phyloP scores from a whole-genome alignment of 1,284 basidiomycete genomes.

The Sporisorium graminicola region DNA sequence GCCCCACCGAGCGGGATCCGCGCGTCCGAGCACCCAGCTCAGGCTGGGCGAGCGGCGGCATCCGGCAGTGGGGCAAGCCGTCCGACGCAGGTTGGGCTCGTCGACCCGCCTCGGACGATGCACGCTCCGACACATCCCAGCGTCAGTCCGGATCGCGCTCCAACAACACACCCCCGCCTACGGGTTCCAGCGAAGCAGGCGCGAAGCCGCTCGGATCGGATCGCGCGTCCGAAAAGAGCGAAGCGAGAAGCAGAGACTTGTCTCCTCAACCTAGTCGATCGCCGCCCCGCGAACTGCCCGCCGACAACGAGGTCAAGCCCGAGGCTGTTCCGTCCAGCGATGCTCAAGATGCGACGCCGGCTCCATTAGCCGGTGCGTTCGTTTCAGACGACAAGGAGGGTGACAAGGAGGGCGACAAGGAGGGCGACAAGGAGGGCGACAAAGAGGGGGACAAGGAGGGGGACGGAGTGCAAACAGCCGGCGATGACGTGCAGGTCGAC shows the following conservation, averaged over 20 bases:
- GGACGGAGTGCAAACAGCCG: too few species aligned
- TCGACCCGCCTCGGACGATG: slow-evolving; percentile 30
- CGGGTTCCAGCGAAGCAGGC: slow-evolving; percentile 25
- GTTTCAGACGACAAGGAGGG: neutral
- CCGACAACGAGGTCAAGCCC: neutral
- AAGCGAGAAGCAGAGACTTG: slow-evolving; percentile 28
- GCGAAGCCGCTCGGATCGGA: slow-evolving; percentile 17
- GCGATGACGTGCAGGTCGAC: too few species aligned
- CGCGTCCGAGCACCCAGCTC: slow-evolving; percentile 25
- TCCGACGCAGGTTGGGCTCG: slow-evolving; percentile 38
- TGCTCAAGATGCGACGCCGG: neutral
- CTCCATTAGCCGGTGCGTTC: neutral
- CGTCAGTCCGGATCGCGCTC: slow-evolving; percentile 24
- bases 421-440: neutral
- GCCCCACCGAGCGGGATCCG: slow-evolving; percentile 27
- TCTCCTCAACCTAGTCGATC: slow-evolving; percentile 26
- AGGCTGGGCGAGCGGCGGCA: slow-evolving; percentile 25
- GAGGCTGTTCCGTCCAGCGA: neutral
- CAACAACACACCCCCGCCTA: slow-evolving; percentile 32
- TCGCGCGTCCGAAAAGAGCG: slow-evolving; percentile 30
- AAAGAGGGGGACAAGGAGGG: too few species aligned
- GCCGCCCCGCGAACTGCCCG: neutral
- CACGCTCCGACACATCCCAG: slow-evolving; percentile 36
- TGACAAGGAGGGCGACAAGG: neutral
- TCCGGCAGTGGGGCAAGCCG: slow-evolving; percentile 45